Evolutionary conservation across 2,329 filamentous ascomycete genomes (phyloP).

Genomic region (Aplosporella prunicola): DNA sequence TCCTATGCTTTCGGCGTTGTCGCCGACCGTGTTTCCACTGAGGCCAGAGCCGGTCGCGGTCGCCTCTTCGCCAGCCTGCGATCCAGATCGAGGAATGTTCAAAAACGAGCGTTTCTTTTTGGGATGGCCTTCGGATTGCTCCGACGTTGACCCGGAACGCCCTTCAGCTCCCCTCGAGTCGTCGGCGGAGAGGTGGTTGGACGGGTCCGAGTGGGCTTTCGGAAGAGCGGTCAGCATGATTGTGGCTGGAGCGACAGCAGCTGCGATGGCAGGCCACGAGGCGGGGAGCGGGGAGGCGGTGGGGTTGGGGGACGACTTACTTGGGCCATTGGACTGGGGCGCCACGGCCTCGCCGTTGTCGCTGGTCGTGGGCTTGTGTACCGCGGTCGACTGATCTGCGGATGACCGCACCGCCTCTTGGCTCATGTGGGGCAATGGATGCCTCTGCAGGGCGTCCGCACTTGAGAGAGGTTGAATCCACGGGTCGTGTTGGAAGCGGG

Average conservation of each 20-base stretch:
- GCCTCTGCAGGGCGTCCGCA: slow-evolving; percentile 6
- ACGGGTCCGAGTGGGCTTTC: slow-evolving; percentile 3
- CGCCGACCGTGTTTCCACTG: slow-evolving; percentile 36
- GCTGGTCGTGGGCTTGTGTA: slow-evolving; percentile 20
- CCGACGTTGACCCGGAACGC: slow-evolving; percentile 5
- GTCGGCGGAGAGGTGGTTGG: slow-evolving; percentile 8
- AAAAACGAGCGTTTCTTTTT: slow-evolving; percentile 29
- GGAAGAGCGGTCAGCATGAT: slow-evolving; percentile 4
- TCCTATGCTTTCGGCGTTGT: slow-evolving; percentile 34
- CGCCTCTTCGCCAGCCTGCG: slow-evolving; percentile 22
- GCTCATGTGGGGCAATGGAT: slow-evolving; percentile 26
- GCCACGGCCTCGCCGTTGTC: slow-evolving; percentile 15
- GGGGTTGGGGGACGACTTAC: slow-evolving; percentile 18
- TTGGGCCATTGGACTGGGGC: slow-evolving; percentile 24
- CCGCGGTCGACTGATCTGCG: slow-evolving; percentile 19
- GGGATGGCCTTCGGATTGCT: slow-evolving; percentile 11
- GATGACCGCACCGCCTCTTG: slow-evolving; percentile 20
- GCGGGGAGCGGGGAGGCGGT: not conserved
- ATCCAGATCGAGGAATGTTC: slow-evolving; percentile 22
- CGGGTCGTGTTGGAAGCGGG: not conserved
- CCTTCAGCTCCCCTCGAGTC: not conserved
- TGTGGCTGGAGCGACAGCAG: slow-evolving; percentile 14
- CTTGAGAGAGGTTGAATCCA: too few relatives aligned
- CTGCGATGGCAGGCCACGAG: too few relatives aligned
- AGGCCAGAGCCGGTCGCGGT: slow-evolving; percentile 31